Percentiles rank a stretch among this genome's conserved stretches.
phyloP scores from a whole-genome alignment of 805 yeast species.

The Candida caryicola region DNA sequence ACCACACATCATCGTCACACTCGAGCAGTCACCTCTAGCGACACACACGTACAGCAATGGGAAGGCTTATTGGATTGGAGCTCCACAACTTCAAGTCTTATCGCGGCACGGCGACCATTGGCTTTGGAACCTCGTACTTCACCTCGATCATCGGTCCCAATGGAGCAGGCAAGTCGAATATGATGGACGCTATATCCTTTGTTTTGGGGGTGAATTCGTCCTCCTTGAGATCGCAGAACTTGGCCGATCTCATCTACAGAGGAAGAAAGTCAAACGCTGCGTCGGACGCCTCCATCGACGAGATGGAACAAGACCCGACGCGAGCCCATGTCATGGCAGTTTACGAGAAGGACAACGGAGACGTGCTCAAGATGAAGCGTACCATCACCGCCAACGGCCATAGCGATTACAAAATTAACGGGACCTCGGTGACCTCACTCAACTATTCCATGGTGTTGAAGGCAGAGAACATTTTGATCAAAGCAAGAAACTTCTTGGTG shows the following conservation, averaged over 20 bases:
- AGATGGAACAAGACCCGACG: constrained; percentile 36
- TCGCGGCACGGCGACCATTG: constrained; percentile 68
- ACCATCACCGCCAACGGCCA: constrained; percentile 55
- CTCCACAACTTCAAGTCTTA: constrained; percentile 89
- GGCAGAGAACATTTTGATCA: constrained; percentile 76
- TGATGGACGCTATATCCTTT: constrained; percentile 96
- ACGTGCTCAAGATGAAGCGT: constrained; percentile 59
- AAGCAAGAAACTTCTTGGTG: constrained; percentile 87
- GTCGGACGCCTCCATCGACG: constrained; percentile 16
- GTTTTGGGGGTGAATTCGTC: constrained; percentile 80
- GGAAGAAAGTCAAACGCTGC: constrained; percentile 42
- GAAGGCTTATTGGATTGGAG: constrained; percentile 75
- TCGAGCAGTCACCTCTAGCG: too few species aligned
- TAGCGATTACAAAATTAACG: constrained; percentile 68
- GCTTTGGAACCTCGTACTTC: constrained; percentile 79
- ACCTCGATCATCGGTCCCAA: constrained; percentile 97
- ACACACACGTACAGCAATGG: too few species aligned
- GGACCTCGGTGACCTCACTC: constrained; percentile 53
- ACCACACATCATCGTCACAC: too few species aligned
- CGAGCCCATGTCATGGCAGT: constrained; percentile 76
- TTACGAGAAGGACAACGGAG: constrained; percentile 64
- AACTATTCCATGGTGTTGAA: constrained; percentile 68
- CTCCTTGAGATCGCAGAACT: constrained; percentile 69
- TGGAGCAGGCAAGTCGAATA: constrained; percentile 95
- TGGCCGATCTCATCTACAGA: constrained; percentile 78